These are phyloP conservation scores for Paramyrothecium roridum DNA, from an alignment of 2,329 filamentous ascomycete genomes.

Conservation along the genomic window DNA sequence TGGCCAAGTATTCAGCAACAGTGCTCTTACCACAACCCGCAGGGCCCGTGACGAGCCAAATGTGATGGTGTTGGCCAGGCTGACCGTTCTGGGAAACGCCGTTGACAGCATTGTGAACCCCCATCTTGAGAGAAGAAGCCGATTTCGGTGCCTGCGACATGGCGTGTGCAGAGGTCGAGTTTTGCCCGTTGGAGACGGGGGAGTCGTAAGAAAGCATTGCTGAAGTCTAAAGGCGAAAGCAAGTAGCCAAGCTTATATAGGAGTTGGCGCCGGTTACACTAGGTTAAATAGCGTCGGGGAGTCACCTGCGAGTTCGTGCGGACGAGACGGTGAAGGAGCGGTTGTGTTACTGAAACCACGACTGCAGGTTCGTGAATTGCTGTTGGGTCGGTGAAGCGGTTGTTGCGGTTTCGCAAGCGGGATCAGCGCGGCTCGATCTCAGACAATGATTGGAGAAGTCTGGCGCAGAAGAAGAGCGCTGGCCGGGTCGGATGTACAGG, in stretches of 20 bases:
- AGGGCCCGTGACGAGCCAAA: slow-evolving; percentile 78
- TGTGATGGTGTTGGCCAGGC: slow-evolving; percentile 54
- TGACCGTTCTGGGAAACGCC: slow-evolving; percentile 24
- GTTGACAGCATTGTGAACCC: slow-evolving; percentile 18
- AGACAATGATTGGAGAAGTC: too few relatives aligned
- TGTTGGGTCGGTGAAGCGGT: too few relatives aligned
- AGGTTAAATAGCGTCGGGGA: neutral
- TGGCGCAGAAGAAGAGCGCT: too few relatives aligned
- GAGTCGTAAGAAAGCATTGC: slow-evolving; percentile 51
- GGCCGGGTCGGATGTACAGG: too few relatives aligned
- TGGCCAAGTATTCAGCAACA: slow-evolving; percentile 63
- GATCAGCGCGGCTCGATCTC: slow-evolving; percentile 5
- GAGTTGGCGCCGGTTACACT: neutral
- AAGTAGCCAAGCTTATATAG: neutral
- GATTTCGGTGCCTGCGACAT: slow-evolving; percentile 12
- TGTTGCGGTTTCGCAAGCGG: too few relatives aligned
- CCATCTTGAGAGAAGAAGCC: slow-evolving; percentile 8
- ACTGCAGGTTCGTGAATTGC: too few relatives aligned
- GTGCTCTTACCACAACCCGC: slow-evolving; percentile 80
- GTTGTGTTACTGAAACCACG: too few relatives aligned
- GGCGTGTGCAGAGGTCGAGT: slow-evolving; percentile 21
- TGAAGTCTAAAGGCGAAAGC: neutral
- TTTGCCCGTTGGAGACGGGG: slow-evolving; percentile 39
- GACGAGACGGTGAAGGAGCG: too few relatives aligned
- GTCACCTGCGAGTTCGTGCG: too few relatives aligned